Conservation (phyloP, 768 basidiomycete species). For the Nidula microcarpa region DNA sequence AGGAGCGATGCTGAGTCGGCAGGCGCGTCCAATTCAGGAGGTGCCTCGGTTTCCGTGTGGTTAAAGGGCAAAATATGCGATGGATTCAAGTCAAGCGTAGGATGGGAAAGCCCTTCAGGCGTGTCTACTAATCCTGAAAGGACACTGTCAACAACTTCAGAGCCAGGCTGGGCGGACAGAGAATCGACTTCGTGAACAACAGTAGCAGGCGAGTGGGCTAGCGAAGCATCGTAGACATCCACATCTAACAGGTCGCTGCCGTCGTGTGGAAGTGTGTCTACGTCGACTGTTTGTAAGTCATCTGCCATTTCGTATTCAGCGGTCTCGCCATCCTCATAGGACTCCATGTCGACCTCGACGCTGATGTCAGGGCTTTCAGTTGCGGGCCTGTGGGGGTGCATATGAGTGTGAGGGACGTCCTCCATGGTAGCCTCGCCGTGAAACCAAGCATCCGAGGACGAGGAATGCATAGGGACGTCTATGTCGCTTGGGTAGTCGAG, state of each 20-base stretch:
- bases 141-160: no score
- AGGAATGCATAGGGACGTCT: slow-evolving; percentile 58
- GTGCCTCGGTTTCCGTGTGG: no score
- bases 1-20: no score
- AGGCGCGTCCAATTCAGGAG: no score
- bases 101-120: no score
- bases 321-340: slow-evolving; percentile 38
- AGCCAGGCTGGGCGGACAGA: no score
- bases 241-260: slow-evolving; percentile 38
- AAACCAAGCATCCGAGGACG: slow-evolving; percentile 48
- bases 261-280: slow-evolving; percentile 6
- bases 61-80: no score
- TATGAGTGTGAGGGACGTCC: slow-evolving; percentile 27
- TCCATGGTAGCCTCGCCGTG: slow-evolving; percentile 58
- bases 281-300: slow-evolving; percentile 16
- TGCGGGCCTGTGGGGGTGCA: slow-evolving; percentile 7
- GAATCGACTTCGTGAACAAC: no score
- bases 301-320: slow-evolving; percentile 59
- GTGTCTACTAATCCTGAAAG: no score
- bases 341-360: slow-evolving; percentile 69
- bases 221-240: slow-evolving; percentile 43
- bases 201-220: slow-evolving; percentile 18
- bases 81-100: no score
- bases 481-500: slow-evolving; percentile 53
- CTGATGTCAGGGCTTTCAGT: slow-evolving; percentile 30